Percentiles rank a stretch among this genome's conserved stretches.
phyloP scores from a whole-genome alignment of 441 rosid species.

The Adansonia grandidieri region DNA sequence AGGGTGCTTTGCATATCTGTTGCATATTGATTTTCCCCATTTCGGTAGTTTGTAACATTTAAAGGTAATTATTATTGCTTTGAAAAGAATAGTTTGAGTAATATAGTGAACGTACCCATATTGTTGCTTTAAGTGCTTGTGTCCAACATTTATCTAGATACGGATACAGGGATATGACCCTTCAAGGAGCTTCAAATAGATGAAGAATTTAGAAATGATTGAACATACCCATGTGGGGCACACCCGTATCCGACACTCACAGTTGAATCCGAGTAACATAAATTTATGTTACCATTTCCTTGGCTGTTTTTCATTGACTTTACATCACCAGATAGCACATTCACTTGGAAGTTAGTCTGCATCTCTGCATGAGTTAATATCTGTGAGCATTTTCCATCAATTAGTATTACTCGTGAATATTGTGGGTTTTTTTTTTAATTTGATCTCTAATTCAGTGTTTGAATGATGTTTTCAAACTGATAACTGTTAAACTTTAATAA shows the following conservation, averaged over 20 bases:
- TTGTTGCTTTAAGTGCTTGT: no score
- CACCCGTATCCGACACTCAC: no score
- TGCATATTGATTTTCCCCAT: background rate
- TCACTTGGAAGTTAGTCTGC: conserved; percentile 12
- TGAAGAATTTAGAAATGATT: no score
- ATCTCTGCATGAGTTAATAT: background rate
- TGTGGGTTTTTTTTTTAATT: background rate
- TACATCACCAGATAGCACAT: background rate
- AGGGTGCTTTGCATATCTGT: background rate
- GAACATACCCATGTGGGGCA: background rate
- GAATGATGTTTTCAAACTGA: background rate
- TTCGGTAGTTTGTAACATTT: background rate
- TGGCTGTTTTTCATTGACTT: background rate
- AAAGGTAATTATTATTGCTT: background rate
- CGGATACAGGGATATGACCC: no score
- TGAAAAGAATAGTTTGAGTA: background rate
- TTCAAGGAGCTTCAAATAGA: no score
- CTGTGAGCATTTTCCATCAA: background rate
- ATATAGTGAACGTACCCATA: background rate
- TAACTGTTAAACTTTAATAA: background rate
- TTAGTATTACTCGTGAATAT: background rate
- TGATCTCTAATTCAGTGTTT: background rate
- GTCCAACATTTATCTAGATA: no score
- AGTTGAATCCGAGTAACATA: background rate
- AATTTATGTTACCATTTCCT: background rate